Conservation (phyloP, 495 filamentous ascomycete species). For the Hypoxylon subgilvum region DNA sequence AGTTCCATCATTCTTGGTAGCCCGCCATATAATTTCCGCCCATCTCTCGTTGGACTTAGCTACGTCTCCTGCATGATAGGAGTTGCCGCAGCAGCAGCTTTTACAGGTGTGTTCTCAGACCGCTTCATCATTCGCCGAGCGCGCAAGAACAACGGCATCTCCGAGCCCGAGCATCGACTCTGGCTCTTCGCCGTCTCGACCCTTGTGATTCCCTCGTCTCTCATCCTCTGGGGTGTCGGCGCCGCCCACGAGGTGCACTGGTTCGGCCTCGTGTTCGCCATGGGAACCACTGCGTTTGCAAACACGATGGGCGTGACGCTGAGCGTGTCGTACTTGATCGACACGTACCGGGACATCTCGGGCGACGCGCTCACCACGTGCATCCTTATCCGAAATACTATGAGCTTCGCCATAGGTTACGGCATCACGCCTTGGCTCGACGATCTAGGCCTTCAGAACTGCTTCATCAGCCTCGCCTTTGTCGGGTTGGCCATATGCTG, state of each 20-base stretch:
- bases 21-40: slow-evolving; percentile 62
- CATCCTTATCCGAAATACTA: slow-evolving; percentile 71
- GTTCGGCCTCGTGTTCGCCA: slow-evolving; percentile 68
- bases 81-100: slow-evolving; percentile 41
- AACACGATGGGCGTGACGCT: slow-evolving; percentile 66
- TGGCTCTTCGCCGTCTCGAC: slow-evolving; percentile 66
- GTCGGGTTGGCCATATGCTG: slow-evolving; percentile 60
- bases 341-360: slow-evolving; percentile 67
- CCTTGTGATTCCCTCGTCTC: slow-evolving; percentile 60
- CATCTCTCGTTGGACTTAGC: slow-evolving; percentile 67
- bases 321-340: slow-evolving; percentile 67
- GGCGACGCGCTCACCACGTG: slow-evolving; percentile 68
- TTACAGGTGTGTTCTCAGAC: slow-evolving; percentile 59
- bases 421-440: slow-evolving; percentile 69
- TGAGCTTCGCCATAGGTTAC: slow-evolving; percentile 56
- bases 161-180: slow-evolving; percentile 67
- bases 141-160: slow-evolving; percentile 65
- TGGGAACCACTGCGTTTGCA: slow-evolving; percentile 63
- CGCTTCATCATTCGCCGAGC: slow-evolving; percentile 63
- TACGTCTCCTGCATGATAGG: slow-evolving; percentile 67
- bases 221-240: slow-evolving; percentile 73
- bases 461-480: slow-evolving; percentile 68
- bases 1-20: slow-evolving; percentile 64
- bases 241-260: slow-evolving; percentile 65
- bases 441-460: slow-evolving; percentile 65